Percentiles rank a stretch among this genome's conserved stretches.
phyloP scores from a whole-genome alignment of 179 eudicot species.

The Gypsophila paniculata region DNA sequence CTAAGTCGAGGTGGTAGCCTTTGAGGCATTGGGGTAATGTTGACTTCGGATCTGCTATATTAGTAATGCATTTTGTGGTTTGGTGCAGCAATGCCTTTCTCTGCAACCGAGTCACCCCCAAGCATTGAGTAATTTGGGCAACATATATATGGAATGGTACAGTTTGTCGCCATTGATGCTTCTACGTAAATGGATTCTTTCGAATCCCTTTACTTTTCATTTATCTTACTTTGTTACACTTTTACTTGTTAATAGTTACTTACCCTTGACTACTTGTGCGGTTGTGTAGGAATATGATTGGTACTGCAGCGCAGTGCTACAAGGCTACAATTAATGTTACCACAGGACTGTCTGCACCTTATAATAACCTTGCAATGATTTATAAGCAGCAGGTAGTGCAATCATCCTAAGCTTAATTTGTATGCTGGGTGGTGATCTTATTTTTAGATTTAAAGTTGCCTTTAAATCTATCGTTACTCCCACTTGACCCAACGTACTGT shows the following conservation, averaged over 20 bases:
- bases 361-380: slow-evolving; percentile 85
- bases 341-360: slow-evolving; percentile 94
- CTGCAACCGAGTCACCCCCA: slow-evolving; percentile 92
- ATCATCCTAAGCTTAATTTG: slow-evolving; percentile 2
- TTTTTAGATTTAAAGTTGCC: slow-evolving; percentile 5
- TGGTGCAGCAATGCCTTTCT: slow-evolving; percentile 78
- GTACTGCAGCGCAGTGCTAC: slow-evolving; percentile 85
- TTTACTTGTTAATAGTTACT: slow-evolving; percentile 7
- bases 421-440: background rate
- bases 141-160: slow-evolving; percentile 92
- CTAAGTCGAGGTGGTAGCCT: background rate
- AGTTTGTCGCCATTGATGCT: slow-evolving; percentile 11
- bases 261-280: slow-evolving; percentile 9
- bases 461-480: background rate
- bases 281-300: slow-evolving; percentile 73
- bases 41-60: background rate
- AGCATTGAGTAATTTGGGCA: slow-evolving; percentile 93
- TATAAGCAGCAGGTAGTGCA: slow-evolving; percentile 89
- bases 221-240: background rate
- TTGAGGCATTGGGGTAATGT: background rate
- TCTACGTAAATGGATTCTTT: background rate
- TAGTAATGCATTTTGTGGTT: slow-evolving; percentile 18
- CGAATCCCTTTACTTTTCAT: too few species aligned
- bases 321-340: slow-evolving; percentile 86
- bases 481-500: background rate